phyloP scores from a whole-genome alignment of 805 yeast species.

The Saccharomyces mikatae region DNA sequence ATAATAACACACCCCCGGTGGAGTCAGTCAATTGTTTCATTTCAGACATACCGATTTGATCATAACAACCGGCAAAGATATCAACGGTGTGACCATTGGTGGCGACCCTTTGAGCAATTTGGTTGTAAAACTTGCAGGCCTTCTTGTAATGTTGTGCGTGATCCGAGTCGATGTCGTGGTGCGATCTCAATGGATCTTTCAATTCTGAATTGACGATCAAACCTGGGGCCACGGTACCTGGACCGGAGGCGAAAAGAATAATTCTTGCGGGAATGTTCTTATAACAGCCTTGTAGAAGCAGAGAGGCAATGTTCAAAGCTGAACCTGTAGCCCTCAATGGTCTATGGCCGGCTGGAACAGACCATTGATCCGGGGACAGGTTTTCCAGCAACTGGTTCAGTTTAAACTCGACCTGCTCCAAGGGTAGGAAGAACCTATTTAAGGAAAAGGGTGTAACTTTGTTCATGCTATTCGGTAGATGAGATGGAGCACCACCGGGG shows the following conservation, averaged over 20 bases:
- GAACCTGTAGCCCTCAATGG: constrained; percentile 90
- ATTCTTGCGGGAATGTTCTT: constrained; percentile 84
- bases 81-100: constrained; percentile 74
- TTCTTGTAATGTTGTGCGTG: constrained; percentile 79
- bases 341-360: constrained; percentile 73
- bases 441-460: constrained; percentile 37
- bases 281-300: constrained; percentile 72
- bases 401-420: constrained; percentile 74
- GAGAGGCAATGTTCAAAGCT: constrained; percentile 78
- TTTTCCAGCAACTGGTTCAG: constrained; percentile 72
- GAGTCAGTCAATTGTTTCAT: constrained; percentile 79
- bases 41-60: constrained; percentile 90
- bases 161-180: constrained; percentile 91
- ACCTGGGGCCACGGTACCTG: constrained; percentile 93
- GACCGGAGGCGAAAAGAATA: constrained; percentile 88
- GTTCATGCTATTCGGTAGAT: constrained; percentile 1
- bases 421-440: constrained; percentile 63
- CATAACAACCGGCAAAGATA: constrained; percentile 90
- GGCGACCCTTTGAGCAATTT: constrained; percentile 63
- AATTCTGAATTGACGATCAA: constrained; percentile 83
- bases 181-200: constrained; percentile 95
- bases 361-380: constrained; percentile 80
- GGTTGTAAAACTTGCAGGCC: constrained; percentile 75
- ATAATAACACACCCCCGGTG: constrained; percentile 84
- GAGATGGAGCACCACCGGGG: constrained; percentile 12